These are phyloP conservation scores for Lippia alba DNA, from an alignment of 305 asterid genomes.

Conservation along the genomic window DNA sequence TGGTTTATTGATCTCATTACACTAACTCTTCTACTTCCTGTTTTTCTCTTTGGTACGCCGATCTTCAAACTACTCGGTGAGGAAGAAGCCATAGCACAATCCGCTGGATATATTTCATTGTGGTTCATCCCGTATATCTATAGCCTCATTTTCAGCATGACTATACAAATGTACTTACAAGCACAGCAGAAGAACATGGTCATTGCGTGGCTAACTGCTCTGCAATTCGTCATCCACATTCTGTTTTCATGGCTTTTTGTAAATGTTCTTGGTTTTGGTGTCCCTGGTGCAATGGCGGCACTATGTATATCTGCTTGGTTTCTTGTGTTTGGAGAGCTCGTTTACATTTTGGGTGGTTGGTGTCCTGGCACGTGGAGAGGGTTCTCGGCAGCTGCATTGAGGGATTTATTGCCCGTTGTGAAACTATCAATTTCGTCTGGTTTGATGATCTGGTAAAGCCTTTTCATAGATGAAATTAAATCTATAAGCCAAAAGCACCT, in stretches of 20 bases:
- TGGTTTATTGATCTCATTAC: slow-evolving; percentile 48
- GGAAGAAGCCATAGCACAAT: too few relatives aligned
- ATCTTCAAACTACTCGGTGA: slow-evolving; percentile 36
- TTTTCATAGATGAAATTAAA: neutral
- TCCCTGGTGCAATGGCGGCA: slow-evolving; percentile 47
- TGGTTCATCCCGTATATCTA: too few relatives aligned
- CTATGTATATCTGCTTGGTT: slow-evolving; percentile 51
- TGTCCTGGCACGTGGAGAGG: slow-evolving; percentile 49
- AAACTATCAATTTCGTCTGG: slow-evolving; percentile 59
- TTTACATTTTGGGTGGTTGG: slow-evolving; percentile 31
- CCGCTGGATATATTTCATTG: too few relatives aligned
- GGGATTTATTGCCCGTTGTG: slow-evolving; percentile 34
- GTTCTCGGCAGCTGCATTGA: slow-evolving; percentile 50
- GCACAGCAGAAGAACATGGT: slow-evolving; percentile 51
- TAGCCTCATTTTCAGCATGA: too few relatives aligned
- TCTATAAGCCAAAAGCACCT: too few relatives aligned
- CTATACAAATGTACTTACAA: too few relatives aligned
- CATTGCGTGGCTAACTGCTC: slow-evolving; percentile 42
- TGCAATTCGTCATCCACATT: slow-evolving; percentile 44
- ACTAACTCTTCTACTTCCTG: slow-evolving; percentile 45
- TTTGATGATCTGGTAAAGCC: slow-evolving; percentile 54
- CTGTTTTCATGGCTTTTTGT: slow-evolving; percentile 53
- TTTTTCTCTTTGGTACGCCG: slow-evolving; percentile 45
- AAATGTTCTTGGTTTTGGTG: slow-evolving; percentile 36
- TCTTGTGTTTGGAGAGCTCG: slow-evolving; percentile 45